phyloP scores from a whole-genome alignment of 2,329 filamentous ascomycete species.

The Alternaria consortialis region DNA sequence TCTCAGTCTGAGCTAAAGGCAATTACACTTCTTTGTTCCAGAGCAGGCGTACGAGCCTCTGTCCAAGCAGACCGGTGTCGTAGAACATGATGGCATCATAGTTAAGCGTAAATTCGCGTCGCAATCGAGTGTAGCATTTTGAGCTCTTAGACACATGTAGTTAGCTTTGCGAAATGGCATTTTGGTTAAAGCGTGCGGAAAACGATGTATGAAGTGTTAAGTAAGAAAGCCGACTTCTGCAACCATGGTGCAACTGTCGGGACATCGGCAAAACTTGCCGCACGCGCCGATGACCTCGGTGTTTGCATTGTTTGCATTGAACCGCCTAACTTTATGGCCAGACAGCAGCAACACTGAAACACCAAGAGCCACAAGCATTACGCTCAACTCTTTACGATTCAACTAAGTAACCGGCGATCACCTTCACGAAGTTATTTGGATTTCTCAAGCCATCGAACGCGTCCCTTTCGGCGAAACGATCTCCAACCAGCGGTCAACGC shows the following conservation, averaged over 20 bases:
- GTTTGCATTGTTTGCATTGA: constrained; percentile 38
- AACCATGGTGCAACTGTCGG: background rate
- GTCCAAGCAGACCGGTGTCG: background rate
- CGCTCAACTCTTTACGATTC: background rate
- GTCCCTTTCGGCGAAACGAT: background rate
- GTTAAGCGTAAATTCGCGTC: background rate
- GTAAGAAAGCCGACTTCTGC: background rate
- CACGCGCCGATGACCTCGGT: constrained; percentile 14
- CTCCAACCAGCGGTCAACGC: constrained; percentile 22
- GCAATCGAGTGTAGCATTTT: background rate
- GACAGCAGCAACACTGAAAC: constrained; percentile 29
- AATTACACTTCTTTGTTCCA: background rate
- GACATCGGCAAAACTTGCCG: constrained; percentile 17
- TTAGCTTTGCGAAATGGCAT: background rate
- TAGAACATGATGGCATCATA: background rate
- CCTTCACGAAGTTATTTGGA: background rate
- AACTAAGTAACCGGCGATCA: background rate
- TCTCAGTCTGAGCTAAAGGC: background rate
- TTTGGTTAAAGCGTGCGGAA: background rate
- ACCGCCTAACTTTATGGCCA: constrained; percentile 36
- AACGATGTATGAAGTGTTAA: background rate
- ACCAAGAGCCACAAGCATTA: background rate
- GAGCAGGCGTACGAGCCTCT: background rate
- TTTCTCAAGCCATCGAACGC: background rate
- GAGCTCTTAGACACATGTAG: background rate